These are phyloP conservation scores for Aspergillus fischeri DNA, from an alignment of 2,329 filamentous ascomycete genomes.

Conservation along the genomic window DNA sequence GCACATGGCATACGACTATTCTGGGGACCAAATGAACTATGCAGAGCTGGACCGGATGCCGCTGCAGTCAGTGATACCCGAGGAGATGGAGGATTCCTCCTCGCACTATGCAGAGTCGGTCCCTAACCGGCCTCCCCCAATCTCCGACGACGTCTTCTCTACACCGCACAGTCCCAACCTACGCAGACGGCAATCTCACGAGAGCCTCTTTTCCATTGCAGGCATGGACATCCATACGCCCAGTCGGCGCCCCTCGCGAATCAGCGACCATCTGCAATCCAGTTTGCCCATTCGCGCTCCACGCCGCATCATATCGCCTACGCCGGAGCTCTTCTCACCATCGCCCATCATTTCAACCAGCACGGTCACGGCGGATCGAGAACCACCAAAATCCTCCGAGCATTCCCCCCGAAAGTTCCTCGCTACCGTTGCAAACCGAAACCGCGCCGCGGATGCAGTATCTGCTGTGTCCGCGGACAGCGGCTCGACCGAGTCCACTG, in stretches of 20 bases:
- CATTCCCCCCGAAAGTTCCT: slow-evolving; percentile 32
- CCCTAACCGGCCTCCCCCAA: slow-evolving; percentile 7
- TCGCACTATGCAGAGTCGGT: slow-evolving; percentile 15
- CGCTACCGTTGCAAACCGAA: slow-evolving; percentile 30
- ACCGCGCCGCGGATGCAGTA: slow-evolving; percentile 17
- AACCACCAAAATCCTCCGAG: slow-evolving; percentile 17
- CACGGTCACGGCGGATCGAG: slow-evolving; percentile 32
- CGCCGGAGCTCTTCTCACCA: slow-evolving; percentile 38
- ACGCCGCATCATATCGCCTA: slow-evolving; percentile 44
- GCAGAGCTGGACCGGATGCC: slow-evolving; percentile 15
- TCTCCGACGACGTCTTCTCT: slow-evolving; percentile 21
- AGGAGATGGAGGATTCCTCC: slow-evolving; percentile 34
- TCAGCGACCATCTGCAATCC: slow-evolving; percentile 52
- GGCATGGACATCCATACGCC: slow-evolving; percentile 88
- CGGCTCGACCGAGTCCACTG: slow-evolving; percentile 17
- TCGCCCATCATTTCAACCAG: slow-evolving; percentile 36
- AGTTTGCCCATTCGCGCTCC: slow-evolving; percentile 41
- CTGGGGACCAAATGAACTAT: slow-evolving; percentile 18
- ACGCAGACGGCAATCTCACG: slow-evolving; percentile 70
- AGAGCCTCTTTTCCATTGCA: slow-evolving; percentile 81
- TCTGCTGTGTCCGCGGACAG: slow-evolving; percentile 20
- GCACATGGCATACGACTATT: slow-evolving; percentile 11
- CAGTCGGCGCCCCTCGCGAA: slow-evolving; percentile 69
- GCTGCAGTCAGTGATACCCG: slow-evolving; percentile 34
- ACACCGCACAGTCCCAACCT: slow-evolving; percentile 42